Evolutionary conservation across 2,329 filamentous ascomycete genomes (phyloP), one percentile per base, ranked within the genome.

Genomic region (Diaporthe destruens): DNA sequence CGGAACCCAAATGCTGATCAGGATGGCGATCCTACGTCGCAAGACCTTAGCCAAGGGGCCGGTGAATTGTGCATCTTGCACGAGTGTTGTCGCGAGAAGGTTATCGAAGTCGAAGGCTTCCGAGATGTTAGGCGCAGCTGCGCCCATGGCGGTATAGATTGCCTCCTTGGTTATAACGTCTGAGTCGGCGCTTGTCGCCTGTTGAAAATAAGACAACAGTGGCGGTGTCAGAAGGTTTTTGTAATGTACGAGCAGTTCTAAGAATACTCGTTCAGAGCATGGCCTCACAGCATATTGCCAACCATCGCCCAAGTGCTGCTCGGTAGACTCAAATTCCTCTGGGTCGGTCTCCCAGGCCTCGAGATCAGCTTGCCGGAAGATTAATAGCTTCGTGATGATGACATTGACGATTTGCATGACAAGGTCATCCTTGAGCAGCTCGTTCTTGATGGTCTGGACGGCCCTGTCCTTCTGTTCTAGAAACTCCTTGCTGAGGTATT

Each of bases 231-330:
- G 88, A 36, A 97, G 86, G 59, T 92, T 86, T 82, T 96, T 98
- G 87, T 94, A 97, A 83, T 97, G 92, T 74, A 94, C 93, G 74
- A 98, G 90, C 23, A 99, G 89, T 78, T 98, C 95, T 76, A 98
- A 87, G 82, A 98, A 98, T 18, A 99, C 87, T 81, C 95, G 97
- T 82, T 99, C 96, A 0, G 96, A 92, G 80, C 96, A 98, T 2
- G 95, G 94, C 42, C 96, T 91, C 69, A 98, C 92, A 72, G 96
- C 94, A 85, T 95, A 98, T 78, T 98, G 95, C 88, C 93, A 98
- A 1, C 93, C 94, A 76, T 94, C 93, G 47, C 93, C 91, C 73
- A 94, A 90, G 74, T 92, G 93, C 78, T 97, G 94, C 84, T 98
- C 95, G 77, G 92, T 91, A 75, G 93, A 92, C 81, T 98, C 96